These are phyloP conservation scores for Chiua sp. DNA, from an alignment of 1,284 basidiomycete species.

Conservation along the genomic window DNA sequence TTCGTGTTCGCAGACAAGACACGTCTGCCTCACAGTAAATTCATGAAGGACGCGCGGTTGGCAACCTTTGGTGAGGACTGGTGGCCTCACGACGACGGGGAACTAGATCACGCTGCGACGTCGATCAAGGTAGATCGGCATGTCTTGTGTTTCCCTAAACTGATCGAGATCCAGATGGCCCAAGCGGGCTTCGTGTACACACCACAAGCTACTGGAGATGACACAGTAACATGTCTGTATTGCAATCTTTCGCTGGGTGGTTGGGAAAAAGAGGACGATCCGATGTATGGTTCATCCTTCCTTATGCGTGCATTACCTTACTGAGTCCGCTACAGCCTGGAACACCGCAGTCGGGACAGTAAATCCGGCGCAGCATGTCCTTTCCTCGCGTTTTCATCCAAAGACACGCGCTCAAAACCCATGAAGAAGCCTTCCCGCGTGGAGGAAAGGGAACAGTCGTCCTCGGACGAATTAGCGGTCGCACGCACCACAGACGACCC, in stretches of 20 bases:
- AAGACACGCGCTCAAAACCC: conserved; percentile 14
- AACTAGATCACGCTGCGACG: conserved; percentile 67
- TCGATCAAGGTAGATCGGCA: conserved; percentile 66
- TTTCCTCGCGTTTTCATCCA: conserved; percentile 47
- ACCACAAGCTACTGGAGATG: conserved; percentile 66
- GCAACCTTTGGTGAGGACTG: conserved; percentile 67
- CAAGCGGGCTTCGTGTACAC: conserved; percentile 83
- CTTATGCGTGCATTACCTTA: background rate
- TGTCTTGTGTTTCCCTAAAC: background rate
- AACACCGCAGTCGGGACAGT: conserved; percentile 63
- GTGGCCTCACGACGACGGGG: conserved; percentile 73
- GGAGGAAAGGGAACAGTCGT: conserved; percentile 13
- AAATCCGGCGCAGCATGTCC: conserved; percentile 54
- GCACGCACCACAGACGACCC: conserved; percentile 3
- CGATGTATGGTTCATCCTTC: conserved; percentile 54
- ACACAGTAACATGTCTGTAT: conserved; percentile 80
- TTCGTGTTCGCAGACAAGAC: conserved; percentile 59
- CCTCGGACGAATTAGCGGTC: conserved; percentile 17
- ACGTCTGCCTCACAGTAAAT: conserved; percentile 67
- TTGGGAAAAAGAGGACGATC: conserved; percentile 84
- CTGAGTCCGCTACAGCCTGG: conserved; percentile 51
- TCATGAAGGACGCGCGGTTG: conserved; percentile 70
- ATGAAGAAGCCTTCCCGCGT: background rate
- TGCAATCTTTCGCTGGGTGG: conserved; percentile 76
- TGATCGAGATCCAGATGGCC: conserved; percentile 63